Base-by-base conservation (phyloP, 129 eudicot species). In the Pulicaria dysenterica region DNA sequence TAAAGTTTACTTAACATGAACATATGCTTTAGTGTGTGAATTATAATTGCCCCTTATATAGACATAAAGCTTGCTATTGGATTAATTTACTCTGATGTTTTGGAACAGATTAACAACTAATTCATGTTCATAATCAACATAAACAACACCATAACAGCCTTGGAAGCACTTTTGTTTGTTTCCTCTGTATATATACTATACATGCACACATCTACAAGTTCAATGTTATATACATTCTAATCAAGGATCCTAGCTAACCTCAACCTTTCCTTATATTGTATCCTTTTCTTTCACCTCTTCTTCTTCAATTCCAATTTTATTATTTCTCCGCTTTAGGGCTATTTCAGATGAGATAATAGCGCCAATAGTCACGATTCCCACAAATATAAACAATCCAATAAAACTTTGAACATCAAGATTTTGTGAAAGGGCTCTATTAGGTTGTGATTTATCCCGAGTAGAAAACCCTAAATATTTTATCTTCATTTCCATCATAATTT, bases 331-430 rank as follows among this genome's bases (percentile, higher is more conserved):
- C 36, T 6, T 36, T 38, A 58, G 45, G 8, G 53, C 68, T 39
- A 76, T 46, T 76, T 76, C 81, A 3, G 75, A 76, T 7, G 74
- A 11, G 43, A 76, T 38, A 46, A 76, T 58, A 53, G 70, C 70
- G 12, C 45, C 62, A 58, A 76, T 58, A 3, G 53, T 68, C 45
- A 67, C 75, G 58, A n/a, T 58, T 5, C 62, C 81, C 75, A 68
- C 58, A 53, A 76, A 68, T 17, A 68, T 76, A 39, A 68, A 76
- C 5, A 76, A 58, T 48, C 74, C 81, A 49, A 57, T 48, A 58
- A 76, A 76, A 47, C 69, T 58, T 19, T 58, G 36, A 58, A 76
- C 81, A 58, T 48, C 81, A 37, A 76, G 81, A 58, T 63, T 76
- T 51, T 58, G 61, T 38, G 69, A 75, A 44, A 5, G 44, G 8